Evolutionary conservation across 1,284 basidiomycete species (phyloP), one percentile per base, ranked within the genome.

Genomic region (Boletus subluridellus): DNA sequence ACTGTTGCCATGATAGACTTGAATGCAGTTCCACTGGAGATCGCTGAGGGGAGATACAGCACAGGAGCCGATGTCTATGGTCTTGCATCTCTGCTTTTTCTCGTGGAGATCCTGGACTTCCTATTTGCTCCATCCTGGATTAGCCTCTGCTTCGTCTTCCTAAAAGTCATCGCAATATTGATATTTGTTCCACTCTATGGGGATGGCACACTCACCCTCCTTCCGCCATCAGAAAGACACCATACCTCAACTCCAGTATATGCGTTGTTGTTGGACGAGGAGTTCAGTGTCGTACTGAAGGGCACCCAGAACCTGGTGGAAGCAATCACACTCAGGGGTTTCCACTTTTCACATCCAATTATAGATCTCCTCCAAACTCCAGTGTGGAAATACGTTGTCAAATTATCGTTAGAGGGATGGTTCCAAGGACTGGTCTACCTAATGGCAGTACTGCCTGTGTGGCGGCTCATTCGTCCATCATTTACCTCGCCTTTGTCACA

Each of bases 11-110:
- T 60, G 15, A 32, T 50, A 21, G 21, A 21, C 21, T 21, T 21
- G 21, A 21, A 21, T 21, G 21, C 21, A 21, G 21, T 21, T 21
- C 26, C 45, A 24, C 39, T 3, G 12, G 24, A 54, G 5, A 26
- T 49, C 34, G 26, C 38, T 3, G 14, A 54, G 14, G 41, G 26
- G 15, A 24, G 34, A 21, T 60, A 60, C 30, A 49, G n/a, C 14
- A 17, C 58, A n/a, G 50, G 41, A 10, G 38, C 38, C 6, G 58
- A 59, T 28, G 24, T 54, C 6, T 38, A 59, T 12, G 49, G 58
- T 10, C 32, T 59, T 15, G 5, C 49, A 1, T 39, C 38, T n/a
- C n/a, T 39, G 38, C 9, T n/a, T n/a, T n/a, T 39, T 39, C 17
- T 39, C 9, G 9, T 42, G 21, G 9, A 21, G 3, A 21, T 21